Conservation (phyloP, 2,329 filamentous ascomycete species). For the Leptosphaerulina australis region DNA sequence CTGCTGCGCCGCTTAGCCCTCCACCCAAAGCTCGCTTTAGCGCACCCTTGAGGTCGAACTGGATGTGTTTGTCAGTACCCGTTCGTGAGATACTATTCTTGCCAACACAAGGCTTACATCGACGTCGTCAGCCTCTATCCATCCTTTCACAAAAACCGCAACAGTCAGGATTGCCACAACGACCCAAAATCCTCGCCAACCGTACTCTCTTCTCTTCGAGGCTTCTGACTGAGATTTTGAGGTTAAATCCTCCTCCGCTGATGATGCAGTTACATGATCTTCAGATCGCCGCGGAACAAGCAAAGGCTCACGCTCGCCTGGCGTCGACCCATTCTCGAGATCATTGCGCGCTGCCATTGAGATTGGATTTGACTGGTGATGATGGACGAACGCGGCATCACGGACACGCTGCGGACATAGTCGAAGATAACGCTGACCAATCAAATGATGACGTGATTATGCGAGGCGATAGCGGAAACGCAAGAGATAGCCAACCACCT, state of each 20-base stretch:
- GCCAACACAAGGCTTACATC: constrained; percentile 23
- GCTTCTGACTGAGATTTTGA: constrained; percentile 21
- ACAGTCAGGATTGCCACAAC: constrained; percentile 23
- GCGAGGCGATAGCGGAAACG: constrained; percentile 8
- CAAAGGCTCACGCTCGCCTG: constrained; percentile 33
- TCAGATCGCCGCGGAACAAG: constrained; percentile 19
- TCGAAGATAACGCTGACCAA: constrained; percentile 9
- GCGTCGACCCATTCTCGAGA: constrained; percentile 2
- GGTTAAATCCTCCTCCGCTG: constrained; percentile 11
- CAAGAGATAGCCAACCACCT: no score
- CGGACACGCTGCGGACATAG: background rate
- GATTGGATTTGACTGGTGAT: background rate
- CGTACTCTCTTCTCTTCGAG: constrained; percentile 24
- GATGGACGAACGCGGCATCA: background rate
- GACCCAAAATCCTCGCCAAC: constrained; percentile 25
- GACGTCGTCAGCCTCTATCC: constrained; percentile 38
- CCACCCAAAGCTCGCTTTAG: constrained; percentile 37
- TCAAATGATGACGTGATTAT: constrained; percentile 18
- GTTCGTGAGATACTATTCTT: background rate
- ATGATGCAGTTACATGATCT: constrained; percentile 1
- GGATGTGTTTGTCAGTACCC: background rate
- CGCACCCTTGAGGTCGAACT: constrained; percentile 38
- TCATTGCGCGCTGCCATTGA: constrained; percentile 24
- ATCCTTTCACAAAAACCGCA: constrained; percentile 34
- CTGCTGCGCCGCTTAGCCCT: constrained; percentile 37